Percentiles rank a stretch among this genome's conserved stretches.
phyloP scores from a whole-genome alignment of 139 green algal genomes.

The Pleodorina starrii region DNA sequence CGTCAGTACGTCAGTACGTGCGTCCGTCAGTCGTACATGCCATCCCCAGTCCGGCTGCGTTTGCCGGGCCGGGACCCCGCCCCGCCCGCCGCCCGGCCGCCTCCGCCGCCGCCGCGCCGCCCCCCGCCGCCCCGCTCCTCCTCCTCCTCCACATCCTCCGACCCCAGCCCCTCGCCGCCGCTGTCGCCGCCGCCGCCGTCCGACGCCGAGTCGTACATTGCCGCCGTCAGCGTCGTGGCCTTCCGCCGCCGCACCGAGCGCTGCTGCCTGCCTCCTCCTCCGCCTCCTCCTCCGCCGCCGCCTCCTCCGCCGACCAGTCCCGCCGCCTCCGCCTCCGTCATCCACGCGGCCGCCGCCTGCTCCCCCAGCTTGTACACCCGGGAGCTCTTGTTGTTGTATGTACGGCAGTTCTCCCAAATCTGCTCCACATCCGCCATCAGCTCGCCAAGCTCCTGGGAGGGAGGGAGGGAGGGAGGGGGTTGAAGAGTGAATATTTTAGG shows the following conservation, averaged over 20 bases:
- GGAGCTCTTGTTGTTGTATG: constrained; percentile 59
- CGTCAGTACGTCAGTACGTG: no score
- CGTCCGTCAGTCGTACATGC: neutral
- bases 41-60: neutral
- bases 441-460: constrained; percentile 18
- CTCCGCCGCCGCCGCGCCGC: neutral
- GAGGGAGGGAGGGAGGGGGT: no score
- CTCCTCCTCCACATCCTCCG: neutral
- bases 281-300: neutral
- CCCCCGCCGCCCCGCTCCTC: neutral
- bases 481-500: no score
- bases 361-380: constrained; percentile 28
- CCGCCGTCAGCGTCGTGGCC: neutral
- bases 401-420: constrained; percentile 69
- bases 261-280: neutral
- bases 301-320: neutral
- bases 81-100: neutral
- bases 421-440: constrained; percentile 64
- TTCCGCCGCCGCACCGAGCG: neutral
- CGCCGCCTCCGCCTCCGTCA: constrained; percentile 5
- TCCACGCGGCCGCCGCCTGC: neutral
- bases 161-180: neutral
- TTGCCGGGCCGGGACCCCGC: neutral
- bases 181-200: neutral
- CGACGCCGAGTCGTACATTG: neutral